phyloP scores from a whole-genome alignment of 192 early-diverging fungal genomes.

The Coemansia sp. region DNA sequence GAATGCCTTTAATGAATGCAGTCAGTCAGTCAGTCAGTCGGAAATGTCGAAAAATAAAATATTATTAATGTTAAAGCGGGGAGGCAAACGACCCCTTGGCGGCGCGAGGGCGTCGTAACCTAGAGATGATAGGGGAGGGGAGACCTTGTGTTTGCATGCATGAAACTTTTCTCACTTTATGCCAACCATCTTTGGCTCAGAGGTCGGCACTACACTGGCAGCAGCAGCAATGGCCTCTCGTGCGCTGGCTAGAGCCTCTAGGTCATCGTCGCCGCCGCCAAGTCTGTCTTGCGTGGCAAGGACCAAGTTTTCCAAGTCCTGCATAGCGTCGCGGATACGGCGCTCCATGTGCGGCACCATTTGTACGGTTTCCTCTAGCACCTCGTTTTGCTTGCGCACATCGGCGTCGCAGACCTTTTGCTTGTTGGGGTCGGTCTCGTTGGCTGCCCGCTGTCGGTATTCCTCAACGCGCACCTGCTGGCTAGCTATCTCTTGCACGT shows the following conservation, averaged over 20 bases:
- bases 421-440: constrained; percentile 1
- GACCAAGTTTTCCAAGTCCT: constrained; percentile 46
- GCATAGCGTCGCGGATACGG: constrained; percentile 32
- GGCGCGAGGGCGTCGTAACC: too few relatives aligned
- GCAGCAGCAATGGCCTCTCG: constrained; percentile 7
- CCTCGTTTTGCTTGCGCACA: constrained; percentile 55
- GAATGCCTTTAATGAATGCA: too few relatives aligned
- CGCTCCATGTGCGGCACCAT: constrained; percentile 55
- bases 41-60: too few relatives aligned
- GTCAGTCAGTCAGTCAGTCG: too few relatives aligned
- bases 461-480: constrained; percentile 33
- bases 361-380: constrained; percentile 46
- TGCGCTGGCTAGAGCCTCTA: background rate
- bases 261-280: too few relatives aligned
- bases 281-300: background rate
- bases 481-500: constrained; percentile 23
- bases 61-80: too few relatives aligned
- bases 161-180: background rate
- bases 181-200: background rate
- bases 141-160: background rate
- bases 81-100: too few relatives aligned
- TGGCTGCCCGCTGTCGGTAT: background rate
- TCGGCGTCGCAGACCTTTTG: constrained; percentile 34
- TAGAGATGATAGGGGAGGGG: background rate
- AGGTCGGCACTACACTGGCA: background rate